Base-by-base conservation (phyloP, 495 filamentous ascomycete genomes). In the Hypoxylon lienhwacheense region DNA sequence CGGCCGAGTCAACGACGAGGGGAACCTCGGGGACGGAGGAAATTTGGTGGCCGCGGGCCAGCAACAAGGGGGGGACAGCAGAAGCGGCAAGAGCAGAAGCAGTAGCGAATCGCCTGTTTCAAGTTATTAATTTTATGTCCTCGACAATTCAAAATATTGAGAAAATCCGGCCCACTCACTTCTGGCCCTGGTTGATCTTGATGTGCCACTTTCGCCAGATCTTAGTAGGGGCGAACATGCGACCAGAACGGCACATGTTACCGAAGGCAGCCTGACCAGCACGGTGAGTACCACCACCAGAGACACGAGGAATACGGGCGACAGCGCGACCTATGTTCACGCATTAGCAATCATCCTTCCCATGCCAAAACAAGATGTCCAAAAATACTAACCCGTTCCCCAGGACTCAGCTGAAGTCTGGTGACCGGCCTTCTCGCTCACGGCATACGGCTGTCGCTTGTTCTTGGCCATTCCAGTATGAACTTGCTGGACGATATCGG, bases 121-220 rank as follows among this genome's bases (percentile, higher is more conserved):
- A 42, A 16, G 19, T 61, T 49, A 64, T 60, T 67, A 52, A 53
- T 63, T n/a, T 41, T 34, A 42, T 19, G 1, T 36, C n/a, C n/a
- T n/a, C n/a, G n/a, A n/a, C n/a, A n/a, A 7, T n/a, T 55, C 19
- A 0, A 7, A 43, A 20, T 12, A 3, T 29, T 53, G 10, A 24
- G 32, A 5, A 35, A 32, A 14, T 15, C 16, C 29, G 53, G 37
- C n/a, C 31, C 25, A 71, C 83, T 69, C 75, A 91, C 89, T 90
- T 93, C 85, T 98, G 92, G 72, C 84, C 85, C 71, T 93, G 84
- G 83, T 95, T 96, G 86, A 98, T 82, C 88, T 97, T 98, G 80
- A 96, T 88, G 83, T 98, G 95, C 95, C 95, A 98, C 82, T 96
- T 97, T 70, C 93, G 82, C 93, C 93, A 98, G 80, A 96, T 89